phyloP scores from a whole-genome alignment of 192 early-diverging fungal genomes.

The Glomus cerebriforme region DNA sequence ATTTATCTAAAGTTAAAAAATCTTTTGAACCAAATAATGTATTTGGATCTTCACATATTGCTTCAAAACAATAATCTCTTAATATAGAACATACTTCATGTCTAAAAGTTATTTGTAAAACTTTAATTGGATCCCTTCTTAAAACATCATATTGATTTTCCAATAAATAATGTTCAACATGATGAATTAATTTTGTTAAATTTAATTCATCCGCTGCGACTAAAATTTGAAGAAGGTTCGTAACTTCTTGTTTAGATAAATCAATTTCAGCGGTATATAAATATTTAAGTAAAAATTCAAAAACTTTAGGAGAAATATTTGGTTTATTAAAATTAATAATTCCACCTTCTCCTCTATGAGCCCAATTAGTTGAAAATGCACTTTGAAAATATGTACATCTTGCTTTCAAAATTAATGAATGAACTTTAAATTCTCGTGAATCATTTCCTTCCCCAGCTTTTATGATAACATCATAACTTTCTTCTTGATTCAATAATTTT shows the following conservation, averaged over 20 bases:
- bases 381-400: constrained; percentile 23
- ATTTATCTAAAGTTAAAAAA: constrained; percentile 5
- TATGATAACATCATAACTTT: constrained; percentile 18
- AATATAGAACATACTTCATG: background rate
- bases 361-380: constrained; percentile 5
- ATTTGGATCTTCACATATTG: constrained; percentile 10
- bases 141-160: background rate
- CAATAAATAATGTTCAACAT: constrained; percentile 5
- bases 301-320: constrained; percentile 20
- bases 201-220: constrained; percentile 24
- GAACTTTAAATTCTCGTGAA: constrained; percentile 13
- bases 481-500: background rate
- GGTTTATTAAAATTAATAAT: constrained; percentile 24
- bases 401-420: constrained; percentile 1
- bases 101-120: background rate
- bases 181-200: background rate
- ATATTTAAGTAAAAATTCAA: constrained; percentile 23
- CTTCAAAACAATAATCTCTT: constrained; percentile 10
- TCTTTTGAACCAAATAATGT: constrained; percentile 12
- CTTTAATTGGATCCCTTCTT: background rate
- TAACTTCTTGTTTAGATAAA: background rate
- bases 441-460: constrained; percentile 2
- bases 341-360: constrained; percentile 1
- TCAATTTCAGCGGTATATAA: constrained; percentile 24
- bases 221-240: constrained; percentile 16